Evolutionary conservation across 2,329 filamentous ascomycete genomes (phyloP), one percentile per base, ranked within the genome.

Genomic region (Sclerotiophoma versabilis): DNA sequence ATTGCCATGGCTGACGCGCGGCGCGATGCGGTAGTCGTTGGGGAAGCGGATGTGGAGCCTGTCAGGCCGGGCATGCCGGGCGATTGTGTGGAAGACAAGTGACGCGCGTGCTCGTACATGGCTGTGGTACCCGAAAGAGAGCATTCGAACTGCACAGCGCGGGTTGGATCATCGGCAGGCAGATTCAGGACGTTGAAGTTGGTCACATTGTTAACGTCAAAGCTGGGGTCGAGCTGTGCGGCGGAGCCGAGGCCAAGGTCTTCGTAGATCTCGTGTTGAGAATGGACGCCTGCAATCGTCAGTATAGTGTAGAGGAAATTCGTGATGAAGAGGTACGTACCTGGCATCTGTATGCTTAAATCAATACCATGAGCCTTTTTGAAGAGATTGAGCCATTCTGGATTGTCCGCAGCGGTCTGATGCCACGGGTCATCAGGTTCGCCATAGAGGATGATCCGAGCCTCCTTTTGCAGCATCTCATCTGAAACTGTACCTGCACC

Each of bases 361-460:
- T 67, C 59, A 25, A 81, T 70, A 3, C 78, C 78, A 41, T 80
- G 78, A 5, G 79, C 79, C 60, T 79, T 77, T 60, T 81, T 81
- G 71, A 81, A 81, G 6, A 81, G 60, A 36, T 74, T 75, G 10
- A 81, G 70, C 79, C 79, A 81, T 50, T 80, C 79, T 0, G 69
- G 64, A 34, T 75, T 76, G 30, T 75, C 73, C 14, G 73, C 73
- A 11, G 73, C 69, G 1, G 74, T 75, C 25, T 75, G 72, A 46
- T 81, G 78, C 80, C 80, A 83, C 7, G 72, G 62, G 48, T 83
- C 81, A 33, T 82, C 79, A 14, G 60, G 56, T 9, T 73, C 72
- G 14, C 77, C 76, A 51, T 81, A 83, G 5, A 82, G 54, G 17
- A 83, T 77, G 30, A 68, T 65, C n/a, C 81, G 73, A 2, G 81